A percentile compares a stretch with the other conserved stretches of the same genome.
phyloP scores from a whole-genome alignment of 2,329 filamentous ascomycete genomes.

The Phyllosticta ampelicida region DNA sequence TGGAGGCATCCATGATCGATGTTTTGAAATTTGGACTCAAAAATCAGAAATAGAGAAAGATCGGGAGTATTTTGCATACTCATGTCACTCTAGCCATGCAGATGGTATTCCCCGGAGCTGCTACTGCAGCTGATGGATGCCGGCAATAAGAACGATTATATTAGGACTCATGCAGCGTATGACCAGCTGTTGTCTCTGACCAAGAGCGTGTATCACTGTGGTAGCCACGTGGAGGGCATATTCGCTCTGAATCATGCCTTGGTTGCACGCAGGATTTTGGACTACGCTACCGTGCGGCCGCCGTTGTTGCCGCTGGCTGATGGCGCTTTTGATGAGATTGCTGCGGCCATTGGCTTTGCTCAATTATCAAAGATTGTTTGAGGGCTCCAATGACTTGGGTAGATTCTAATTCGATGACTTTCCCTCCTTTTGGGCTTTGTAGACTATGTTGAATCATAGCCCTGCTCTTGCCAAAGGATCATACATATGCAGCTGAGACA shows the following conservation, averaged over 20 bases:
- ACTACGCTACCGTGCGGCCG: constrained; percentile 41
- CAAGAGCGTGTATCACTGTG: constrained; percentile 44
- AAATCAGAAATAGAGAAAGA: too few relatives aligned
- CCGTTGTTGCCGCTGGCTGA: constrained; percentile 35
- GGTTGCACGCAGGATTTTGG: constrained; percentile 40
- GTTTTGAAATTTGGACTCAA: too few relatives aligned
- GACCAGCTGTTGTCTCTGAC: constrained; percentile 42
- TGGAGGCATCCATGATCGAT: too few relatives aligned
- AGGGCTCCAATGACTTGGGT: neutral
- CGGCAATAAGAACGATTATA: constrained; percentile 41
- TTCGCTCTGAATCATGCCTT: constrained; percentile 42
- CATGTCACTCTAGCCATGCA: too few relatives aligned
- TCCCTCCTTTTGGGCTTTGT: too few relatives aligned
- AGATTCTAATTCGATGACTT: neutral
- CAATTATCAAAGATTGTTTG: constrained; percentile 24
- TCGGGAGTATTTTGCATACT: too few relatives aligned
- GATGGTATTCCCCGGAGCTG: constrained; percentile 36
- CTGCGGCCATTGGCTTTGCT: constrained; percentile 28
- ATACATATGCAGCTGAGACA: too few relatives aligned
- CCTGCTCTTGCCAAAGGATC: too few relatives aligned
- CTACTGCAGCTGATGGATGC: constrained; percentile 41
- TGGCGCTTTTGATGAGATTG: constrained; percentile 35
- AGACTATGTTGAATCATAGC: too few relatives aligned
- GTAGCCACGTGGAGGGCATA: constrained; percentile 46
- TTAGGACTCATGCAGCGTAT: constrained; percentile 38